These are phyloP conservation scores for Fusarium phyllophilum DNA, from an alignment of 2,329 filamentous ascomycete genomes.

Conservation along the genomic window DNA sequence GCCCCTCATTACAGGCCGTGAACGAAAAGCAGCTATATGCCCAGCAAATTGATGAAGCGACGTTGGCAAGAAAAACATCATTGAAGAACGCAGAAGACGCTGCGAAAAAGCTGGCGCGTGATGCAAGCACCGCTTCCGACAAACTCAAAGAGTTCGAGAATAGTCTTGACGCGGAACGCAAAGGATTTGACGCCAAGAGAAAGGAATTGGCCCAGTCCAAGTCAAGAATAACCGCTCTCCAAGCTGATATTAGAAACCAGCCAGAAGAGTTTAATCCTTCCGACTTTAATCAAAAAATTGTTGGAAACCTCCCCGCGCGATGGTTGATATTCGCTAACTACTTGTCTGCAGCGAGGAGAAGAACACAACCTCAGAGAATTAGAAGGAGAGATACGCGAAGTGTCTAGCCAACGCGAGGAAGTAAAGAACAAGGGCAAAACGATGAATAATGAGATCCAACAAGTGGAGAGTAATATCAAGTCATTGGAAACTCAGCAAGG, in stretches of 20 bases:
- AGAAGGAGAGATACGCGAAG: conserved; percentile 53
- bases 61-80: conserved; percentile 63
- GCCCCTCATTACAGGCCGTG: conserved; percentile 76
- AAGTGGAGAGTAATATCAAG: conserved; percentile 60
- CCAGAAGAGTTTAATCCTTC: conserved; percentile 74
- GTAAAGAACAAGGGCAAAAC: conserved; percentile 55
- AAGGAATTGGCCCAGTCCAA: conserved; percentile 61
- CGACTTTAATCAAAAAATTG: conserved; percentile 78
- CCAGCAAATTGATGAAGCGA: conserved; percentile 63
- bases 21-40: conserved; percentile 76
- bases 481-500: conserved; percentile 79
- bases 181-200: conserved; percentile 60
- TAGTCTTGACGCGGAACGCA: conserved; percentile 62
- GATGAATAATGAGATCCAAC: conserved; percentile 52
- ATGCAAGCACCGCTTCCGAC: conserved; percentile 50
- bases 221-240: conserved; percentile 69
- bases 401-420: conserved; percentile 53
- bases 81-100: conserved; percentile 65
- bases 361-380: conserved; percentile 67
- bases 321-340: conserved; percentile 37
- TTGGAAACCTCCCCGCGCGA: conserved; percentile 53
- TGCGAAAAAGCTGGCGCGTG: conserved; percentile 56
- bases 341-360: conserved; percentile 63
- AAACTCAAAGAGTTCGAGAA: conserved; percentile 56
- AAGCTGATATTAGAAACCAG: conserved; percentile 69